These are phyloP conservation scores for Besnoitia besnoiti DNA, from an alignment of 169 alveolate species.

Conservation along the genomic window DNA sequence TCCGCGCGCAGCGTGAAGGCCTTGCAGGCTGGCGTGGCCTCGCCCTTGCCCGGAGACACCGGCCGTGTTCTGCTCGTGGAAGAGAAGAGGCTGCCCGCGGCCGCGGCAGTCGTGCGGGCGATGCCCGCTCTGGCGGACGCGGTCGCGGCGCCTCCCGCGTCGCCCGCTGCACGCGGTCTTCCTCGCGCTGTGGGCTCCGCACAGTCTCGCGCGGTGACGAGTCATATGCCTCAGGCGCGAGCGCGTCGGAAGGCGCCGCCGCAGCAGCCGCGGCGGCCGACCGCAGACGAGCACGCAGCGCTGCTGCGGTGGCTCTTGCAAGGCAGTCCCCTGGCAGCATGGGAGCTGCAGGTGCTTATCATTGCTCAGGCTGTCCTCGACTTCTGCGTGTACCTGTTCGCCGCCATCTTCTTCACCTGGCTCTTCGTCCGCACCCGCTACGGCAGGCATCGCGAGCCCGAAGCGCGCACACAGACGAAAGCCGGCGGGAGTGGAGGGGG, in stretches of 20 bases:
- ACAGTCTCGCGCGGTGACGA: no score
- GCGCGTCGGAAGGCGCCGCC: no score
- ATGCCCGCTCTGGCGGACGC: not conserved
- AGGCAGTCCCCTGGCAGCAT: constrained; percentile 16
- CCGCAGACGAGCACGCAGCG: constrained; percentile 21
- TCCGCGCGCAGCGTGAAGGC: not conserved
- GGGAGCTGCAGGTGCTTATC: constrained; percentile 53
- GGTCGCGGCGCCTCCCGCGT: not conserved
- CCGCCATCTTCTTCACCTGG: constrained; percentile 45
- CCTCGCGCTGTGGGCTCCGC: no score
- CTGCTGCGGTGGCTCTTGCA: constrained; percentile 38
- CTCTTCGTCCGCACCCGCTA: constrained; percentile 20
- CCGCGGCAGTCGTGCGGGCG: not conserved
- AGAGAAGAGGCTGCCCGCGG: no score
- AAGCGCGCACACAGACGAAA: not conserved
- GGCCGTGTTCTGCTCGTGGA: no score
- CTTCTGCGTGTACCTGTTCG: constrained; percentile 1
- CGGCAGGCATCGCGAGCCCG: not conserved
- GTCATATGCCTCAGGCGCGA: no score
- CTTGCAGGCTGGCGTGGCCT: not conserved
- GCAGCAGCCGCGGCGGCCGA: no score
- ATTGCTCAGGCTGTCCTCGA: constrained; percentile 24
- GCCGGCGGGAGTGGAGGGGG: not conserved
- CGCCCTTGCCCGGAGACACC: no score
- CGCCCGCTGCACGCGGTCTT: no score